These are phyloP conservation scores for Alternaria novae-zelandiae DNA, from an alignment of 2,329 filamentous ascomycete species.

Conservation along the genomic window DNA sequence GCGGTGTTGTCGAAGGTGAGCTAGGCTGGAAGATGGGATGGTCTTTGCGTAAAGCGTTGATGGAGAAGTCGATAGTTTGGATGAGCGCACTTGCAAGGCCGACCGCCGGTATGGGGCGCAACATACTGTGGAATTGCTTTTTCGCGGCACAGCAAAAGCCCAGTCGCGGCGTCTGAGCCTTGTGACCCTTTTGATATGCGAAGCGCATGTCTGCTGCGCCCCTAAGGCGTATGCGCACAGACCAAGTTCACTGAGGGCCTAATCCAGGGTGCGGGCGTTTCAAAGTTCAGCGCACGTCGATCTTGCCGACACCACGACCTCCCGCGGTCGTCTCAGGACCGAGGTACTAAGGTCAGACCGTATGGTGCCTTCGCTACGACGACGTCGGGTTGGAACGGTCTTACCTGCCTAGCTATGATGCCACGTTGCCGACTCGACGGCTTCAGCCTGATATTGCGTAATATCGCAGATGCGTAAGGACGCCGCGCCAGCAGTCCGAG, in stretches of 20 bases:
- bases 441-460: background rate
- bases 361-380: background rate
- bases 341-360: background rate
- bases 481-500: background rate
- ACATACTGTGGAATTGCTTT: background rate
- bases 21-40: conserved; percentile 29
- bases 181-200: background rate
- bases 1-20: conserved; percentile 12
- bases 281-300: background rate
- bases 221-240: background rate
- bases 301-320: background rate
- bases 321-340: background rate
- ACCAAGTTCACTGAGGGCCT: background rate
- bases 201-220: conserved; percentile 2
- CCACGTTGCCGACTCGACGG: background rate
- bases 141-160: background rate
- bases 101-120: background rate
- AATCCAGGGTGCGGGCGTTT: background rate
- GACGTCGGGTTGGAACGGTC: background rate
- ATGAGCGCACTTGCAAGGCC: conserved; percentile 18
- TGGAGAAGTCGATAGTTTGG: conserved; percentile 32
- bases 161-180: background rate
- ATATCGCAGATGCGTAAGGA: background rate
- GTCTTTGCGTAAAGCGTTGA: conserved; percentile 31
- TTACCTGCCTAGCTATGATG: background rate